These are phyloP conservation scores for Rhazya stricta DNA, from an alignment of 257 asterid species.

Conservation along the genomic window DNA sequence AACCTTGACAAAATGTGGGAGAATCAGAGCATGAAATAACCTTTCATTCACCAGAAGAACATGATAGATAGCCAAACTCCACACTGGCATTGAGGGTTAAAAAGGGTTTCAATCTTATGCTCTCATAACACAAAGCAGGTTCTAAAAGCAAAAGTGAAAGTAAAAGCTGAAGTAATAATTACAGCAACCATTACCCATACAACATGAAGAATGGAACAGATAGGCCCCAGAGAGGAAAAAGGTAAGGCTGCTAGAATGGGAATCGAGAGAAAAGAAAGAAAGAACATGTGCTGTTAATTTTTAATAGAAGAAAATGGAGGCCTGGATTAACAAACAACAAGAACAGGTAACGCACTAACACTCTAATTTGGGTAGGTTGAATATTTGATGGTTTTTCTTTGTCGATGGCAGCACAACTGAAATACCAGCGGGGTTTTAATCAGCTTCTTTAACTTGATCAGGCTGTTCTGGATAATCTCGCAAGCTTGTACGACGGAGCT, in stretches of 20 bases:
- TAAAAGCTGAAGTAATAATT: conserved; percentile 24
- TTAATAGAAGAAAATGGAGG: conserved; percentile 15
- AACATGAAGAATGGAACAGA: conserved; percentile 22
- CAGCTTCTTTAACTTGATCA: conserved; percentile 28
- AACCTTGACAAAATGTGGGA: neutral
- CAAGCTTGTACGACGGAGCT: conserved; percentile 24
- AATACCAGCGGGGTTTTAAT: neutral
- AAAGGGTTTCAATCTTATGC: conserved; percentile 11
- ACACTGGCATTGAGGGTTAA: conserved; percentile 1
- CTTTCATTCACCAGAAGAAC: neutral
- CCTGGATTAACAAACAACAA: conserved; percentile 19
- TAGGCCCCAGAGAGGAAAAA: conserved; percentile 19
- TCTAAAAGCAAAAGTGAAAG: conserved; percentile 35
- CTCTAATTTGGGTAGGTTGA: conserved; percentile 14
- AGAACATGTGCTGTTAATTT: conserved; percentile 14
- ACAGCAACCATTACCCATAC: conserved; percentile 28
- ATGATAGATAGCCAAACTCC: conserved; percentile 2
- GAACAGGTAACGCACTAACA: conserved; percentile 8
- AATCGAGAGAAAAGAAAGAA: neutral
- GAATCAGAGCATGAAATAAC: neutral
- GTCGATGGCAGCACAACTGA: conserved; percentile 14
- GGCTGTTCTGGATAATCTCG: conserved; percentile 12
- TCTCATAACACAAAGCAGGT: conserved; percentile 20
- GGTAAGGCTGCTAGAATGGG: conserved; percentile 18
- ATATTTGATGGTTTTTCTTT: conserved; percentile 9